A percentile compares a stretch with the other conserved stretches of the same genome.
Evolutionary conservation across 768 basidiomycete species (phyloP).

Genomic region (Tricholomella constricta): DNA sequence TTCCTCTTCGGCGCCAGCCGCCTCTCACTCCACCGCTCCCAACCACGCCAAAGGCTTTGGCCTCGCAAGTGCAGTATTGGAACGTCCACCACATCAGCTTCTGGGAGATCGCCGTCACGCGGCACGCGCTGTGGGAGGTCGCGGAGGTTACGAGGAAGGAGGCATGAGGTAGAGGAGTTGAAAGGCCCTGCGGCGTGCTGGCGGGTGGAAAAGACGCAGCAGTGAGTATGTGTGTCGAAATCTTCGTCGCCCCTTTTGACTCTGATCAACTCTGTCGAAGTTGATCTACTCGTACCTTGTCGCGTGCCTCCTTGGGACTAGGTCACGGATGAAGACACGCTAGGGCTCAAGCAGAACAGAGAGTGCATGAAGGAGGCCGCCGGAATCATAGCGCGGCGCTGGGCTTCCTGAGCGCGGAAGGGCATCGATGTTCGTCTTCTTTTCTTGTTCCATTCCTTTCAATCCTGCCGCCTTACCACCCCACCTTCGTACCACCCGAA

Average conservation of each 20-base stretch:
- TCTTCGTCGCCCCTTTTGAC: neutral
- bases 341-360: constrained; percentile 20
- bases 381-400: constrained; percentile 72
- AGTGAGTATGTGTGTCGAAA: constrained; percentile 33
- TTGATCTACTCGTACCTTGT: constrained; percentile 75
- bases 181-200: constrained; percentile 55
- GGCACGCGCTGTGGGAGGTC: constrained; percentile 75
- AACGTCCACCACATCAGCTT: constrained; percentile 77
- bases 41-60: constrained; percentile 67
- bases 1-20: constrained; percentile 94
- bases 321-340: constrained; percentile 12
- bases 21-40: constrained; percentile 70
- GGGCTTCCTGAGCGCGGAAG: constrained; percentile 75
- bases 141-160: constrained; percentile 4
- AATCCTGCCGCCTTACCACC: no score
- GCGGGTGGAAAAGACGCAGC: constrained; percentile 75
- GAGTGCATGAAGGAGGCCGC: constrained; percentile 55
- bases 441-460: neutral
- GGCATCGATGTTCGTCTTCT: constrained; percentile 51
- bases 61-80: constrained; percentile 63
- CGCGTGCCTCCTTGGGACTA: constrained; percentile 68
- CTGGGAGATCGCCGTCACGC: constrained; percentile 87
- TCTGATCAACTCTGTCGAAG: constrained; percentile 58
- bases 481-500: neutral
- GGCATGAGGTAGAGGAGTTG: neutral